A percentile compares a stretch with the other conserved stretches of the same genome.
phyloP scores from a whole-genome alignment of 345 rosid species.

The Nephelium lappaceum region DNA sequence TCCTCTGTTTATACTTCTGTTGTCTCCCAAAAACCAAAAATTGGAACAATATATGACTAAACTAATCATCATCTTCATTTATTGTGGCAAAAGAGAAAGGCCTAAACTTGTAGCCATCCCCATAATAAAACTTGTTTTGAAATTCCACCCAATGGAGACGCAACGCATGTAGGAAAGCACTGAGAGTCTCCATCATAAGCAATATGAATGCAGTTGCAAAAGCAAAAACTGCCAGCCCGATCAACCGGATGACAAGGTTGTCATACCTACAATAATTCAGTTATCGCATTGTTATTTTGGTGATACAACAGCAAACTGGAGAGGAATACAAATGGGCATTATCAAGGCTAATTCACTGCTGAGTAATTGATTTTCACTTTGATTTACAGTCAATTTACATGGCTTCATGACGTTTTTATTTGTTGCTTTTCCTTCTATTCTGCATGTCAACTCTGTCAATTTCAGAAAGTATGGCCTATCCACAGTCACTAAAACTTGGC shows the following conservation, averaged over 20 bases:
- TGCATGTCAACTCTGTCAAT: background rate
- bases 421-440: background rate
- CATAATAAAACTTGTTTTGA: constrained; percentile 86
- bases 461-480: background rate
- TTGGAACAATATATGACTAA: constrained; percentile 8
- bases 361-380: background rate
- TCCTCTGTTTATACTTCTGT: background rate
- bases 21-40: constrained; percentile 14
- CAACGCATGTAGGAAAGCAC: constrained; percentile 94
- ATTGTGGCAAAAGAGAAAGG: constrained; percentile 79
- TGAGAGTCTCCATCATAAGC: constrained; percentile 95
- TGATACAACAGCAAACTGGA: background rate
- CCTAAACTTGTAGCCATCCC: constrained; percentile 94
- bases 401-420: background rate
- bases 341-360: background rate
- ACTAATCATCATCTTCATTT: constrained; percentile 68
- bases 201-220: constrained; percentile 93
- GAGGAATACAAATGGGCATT: background rate
- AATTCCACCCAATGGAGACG: constrained; percentile 99
- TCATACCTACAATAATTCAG: constrained; percentile 65
- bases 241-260: constrained; percentile 63
- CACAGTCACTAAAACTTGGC: background rate
- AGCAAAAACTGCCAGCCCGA: constrained; percentile 85
- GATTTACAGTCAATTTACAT: background rate
- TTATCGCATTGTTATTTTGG: background rate